Percentiles rank a stretch among this genome's conserved stretches.
phyloP scores from a whole-genome alignment of 192 early-diverging fungal genomes.

The Gaertneriomyces semiglobifer region DNA sequence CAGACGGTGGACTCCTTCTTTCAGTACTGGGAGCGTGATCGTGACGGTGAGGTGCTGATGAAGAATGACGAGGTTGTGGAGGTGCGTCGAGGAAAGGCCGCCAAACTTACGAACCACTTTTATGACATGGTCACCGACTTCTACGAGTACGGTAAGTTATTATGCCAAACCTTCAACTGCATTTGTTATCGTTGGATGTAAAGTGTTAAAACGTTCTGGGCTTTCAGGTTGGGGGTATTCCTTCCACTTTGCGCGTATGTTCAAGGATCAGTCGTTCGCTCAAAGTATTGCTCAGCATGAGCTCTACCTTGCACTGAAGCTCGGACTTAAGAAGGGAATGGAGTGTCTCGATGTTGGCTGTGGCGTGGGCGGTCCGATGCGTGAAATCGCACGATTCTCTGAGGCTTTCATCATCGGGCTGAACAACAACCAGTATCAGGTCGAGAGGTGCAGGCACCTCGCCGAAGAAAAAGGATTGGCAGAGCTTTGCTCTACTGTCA shows the following conservation, averaged over 20 bases:
- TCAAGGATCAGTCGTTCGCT: conserved; percentile 69
- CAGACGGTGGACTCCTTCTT: conserved; percentile 45
- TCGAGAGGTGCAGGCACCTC: conserved; percentile 71
- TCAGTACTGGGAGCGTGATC: conserved; percentile 42
- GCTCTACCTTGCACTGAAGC: conserved; percentile 76
- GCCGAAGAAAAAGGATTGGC: conserved; percentile 66
- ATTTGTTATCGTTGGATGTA: too few species aligned
- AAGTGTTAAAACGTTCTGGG: too few species aligned
- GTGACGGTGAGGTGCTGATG: conserved; percentile 11
- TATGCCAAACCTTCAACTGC: too few species aligned
- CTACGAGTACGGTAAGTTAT: conserved; percentile 49
- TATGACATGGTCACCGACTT: conserved; percentile 56
- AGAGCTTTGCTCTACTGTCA: conserved; percentile 40
- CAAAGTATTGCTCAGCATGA: conserved; percentile 88
- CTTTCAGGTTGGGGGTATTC: conserved; percentile 73
- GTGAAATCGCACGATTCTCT: conserved; percentile 84
- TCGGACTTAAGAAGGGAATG: conserved; percentile 64
- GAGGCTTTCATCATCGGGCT: conserved; percentile 87
- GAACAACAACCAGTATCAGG: conserved; percentile 96
- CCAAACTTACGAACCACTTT: conserved; percentile 50
- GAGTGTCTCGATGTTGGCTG: conserved; percentile 90
- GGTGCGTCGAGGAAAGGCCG: conserved; percentile 30
- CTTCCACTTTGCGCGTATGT: conserved; percentile 90
- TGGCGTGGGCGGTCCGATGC: conserved; percentile 92
- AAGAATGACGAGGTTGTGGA: conserved; percentile 36